Conservation (phyloP, 2,329 filamentous ascomycete species). For the Kalaharituber pfeilii region DNA sequence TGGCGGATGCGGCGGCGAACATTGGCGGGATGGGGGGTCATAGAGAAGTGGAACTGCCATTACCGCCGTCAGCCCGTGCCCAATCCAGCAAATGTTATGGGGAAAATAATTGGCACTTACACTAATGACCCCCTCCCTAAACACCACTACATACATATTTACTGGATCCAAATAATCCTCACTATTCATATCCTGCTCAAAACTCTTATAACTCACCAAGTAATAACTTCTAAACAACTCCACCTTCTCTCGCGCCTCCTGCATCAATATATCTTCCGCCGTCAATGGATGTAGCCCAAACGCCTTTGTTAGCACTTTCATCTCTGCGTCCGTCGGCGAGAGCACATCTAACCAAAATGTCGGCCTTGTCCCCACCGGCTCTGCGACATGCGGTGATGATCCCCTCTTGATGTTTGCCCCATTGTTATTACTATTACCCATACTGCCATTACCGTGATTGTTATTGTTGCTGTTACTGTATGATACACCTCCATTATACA, state of each 20-base stretch:
- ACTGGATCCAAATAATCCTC: conserved; percentile 87
- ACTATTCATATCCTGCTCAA: conserved; percentile 81
- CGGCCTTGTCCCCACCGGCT: conserved; percentile 50
- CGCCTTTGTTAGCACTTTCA: conserved; percentile 80
- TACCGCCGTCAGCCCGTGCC: conserved; percentile 5
- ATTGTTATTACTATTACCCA: neutral
- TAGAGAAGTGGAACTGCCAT: conserved; percentile 85
- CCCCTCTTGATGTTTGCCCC: neutral
- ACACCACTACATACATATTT: conserved; percentile 95
- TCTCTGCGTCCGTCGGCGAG: conserved; percentile 79
- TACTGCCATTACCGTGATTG: neutral
- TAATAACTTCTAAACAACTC: conserved; percentile 96
- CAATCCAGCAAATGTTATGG: neutral
- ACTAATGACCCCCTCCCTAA: conserved; percentile 82
- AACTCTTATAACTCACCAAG: conserved; percentile 95
- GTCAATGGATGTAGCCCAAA: conserved; percentile 95
- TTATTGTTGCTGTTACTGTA: neutral
- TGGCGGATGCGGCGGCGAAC: conserved; percentile 86
- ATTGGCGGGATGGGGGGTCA: conserved; percentile 89
- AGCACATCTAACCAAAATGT: conserved; percentile 95
- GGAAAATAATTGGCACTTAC: conserved; percentile 14
- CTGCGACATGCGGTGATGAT: neutral
- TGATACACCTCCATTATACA: neutral
- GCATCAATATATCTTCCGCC: conserved; percentile 89
- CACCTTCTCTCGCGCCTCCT: conserved; percentile 94